phyloP scores from a whole-genome alignment of 2,329 filamentous ascomycete genomes.

The Blastomyces emzantsi region DNA sequence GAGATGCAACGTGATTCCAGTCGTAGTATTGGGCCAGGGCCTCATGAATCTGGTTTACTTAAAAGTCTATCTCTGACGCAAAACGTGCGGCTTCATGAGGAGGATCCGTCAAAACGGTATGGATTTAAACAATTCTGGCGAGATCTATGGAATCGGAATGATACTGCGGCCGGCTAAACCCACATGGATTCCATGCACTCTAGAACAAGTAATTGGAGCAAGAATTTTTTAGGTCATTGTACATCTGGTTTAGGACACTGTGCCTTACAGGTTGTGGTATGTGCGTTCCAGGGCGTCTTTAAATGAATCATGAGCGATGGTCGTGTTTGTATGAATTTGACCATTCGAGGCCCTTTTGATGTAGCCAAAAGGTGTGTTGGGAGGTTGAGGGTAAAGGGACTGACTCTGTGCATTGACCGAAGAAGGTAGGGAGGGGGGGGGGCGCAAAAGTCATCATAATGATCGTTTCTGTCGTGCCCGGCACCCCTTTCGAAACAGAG shows the following conservation, averaged over 20 bases:
- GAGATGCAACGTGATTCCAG: constrained; percentile 23
- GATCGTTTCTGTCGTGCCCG: neutral
- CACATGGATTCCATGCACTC: neutral
- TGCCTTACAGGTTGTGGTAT: neutral
- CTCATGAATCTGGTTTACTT: constrained; percentile 47
- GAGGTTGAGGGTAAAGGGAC: neutral
- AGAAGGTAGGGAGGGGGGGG: no score
- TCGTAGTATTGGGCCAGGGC: constrained; percentile 13
- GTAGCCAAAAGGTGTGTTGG: neutral
- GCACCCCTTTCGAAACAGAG: neutral
- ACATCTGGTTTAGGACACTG: neutral
- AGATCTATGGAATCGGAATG: constrained; percentile 54
- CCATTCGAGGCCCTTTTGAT: neutral
- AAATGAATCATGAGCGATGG: neutral
- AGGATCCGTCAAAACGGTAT: constrained; percentile 60
- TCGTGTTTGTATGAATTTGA: neutral
- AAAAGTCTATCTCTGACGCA: constrained; percentile 47
- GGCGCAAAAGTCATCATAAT: neutral
- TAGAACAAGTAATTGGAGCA: neutral
- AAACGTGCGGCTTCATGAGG: constrained; percentile 60
- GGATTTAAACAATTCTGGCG: constrained; percentile 85
- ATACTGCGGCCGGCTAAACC: neutral
- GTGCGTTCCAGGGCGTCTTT: neutral
- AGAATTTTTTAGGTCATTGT: neutral
- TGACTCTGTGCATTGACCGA: neutral